Evolutionary conservation across 495 filamentous ascomycete species (phyloP), one percentile per base, ranked within the genome.

Genomic region (Hypoxylon lenormandii): DNA sequence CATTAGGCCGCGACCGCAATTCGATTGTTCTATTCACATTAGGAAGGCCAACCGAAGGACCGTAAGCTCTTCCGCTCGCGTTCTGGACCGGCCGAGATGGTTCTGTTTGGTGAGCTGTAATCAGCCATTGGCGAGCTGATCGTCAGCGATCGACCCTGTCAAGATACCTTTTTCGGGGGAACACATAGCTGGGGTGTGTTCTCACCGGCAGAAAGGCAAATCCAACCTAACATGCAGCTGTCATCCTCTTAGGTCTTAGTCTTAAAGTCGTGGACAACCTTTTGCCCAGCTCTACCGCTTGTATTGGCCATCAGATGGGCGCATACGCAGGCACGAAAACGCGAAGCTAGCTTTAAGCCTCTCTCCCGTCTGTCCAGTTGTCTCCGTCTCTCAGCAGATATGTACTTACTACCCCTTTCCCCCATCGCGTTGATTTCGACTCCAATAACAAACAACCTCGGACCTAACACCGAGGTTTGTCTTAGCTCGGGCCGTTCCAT

Each of bases 1-100:
- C 47, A 54, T 55, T 55, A 54, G 46, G 26, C 26, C 54, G 49
- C 55, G 49, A 50, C 49, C 56, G 23, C 30, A 15, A 45, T 57
- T 51, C 51, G 37, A 46, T 23, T 58, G 26, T n/a, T 12, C 7
- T 50, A 23, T 28, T 59, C 63, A 12, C 40, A 47, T 66, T 42
- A 51, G 60, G 43, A 43, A 46, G 46, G 67, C 60, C 55, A 60
- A 19, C 60, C 30, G 51, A 54, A 13, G 37, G 4, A 49, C 18
- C 45, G 61, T 59, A 54, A 70, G 55, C 61, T 33, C 5, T 60
- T 23, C 60, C 65, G 67, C 55, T 65, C 55, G 55, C 56, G 56
- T 70, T 70, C 67, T 70, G 45, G 67, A 61, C 67, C 60, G 60
- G 67, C 56, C 67, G 67, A 70, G 67, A 70, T 55, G 50, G 45